Percentiles rank a stretch among this genome's conserved stretches.
These are phyloP conservation scores for Carex kokanica DNA, from an alignment of 176 grass and related monocot species.

Conservation along the genomic window DNA sequence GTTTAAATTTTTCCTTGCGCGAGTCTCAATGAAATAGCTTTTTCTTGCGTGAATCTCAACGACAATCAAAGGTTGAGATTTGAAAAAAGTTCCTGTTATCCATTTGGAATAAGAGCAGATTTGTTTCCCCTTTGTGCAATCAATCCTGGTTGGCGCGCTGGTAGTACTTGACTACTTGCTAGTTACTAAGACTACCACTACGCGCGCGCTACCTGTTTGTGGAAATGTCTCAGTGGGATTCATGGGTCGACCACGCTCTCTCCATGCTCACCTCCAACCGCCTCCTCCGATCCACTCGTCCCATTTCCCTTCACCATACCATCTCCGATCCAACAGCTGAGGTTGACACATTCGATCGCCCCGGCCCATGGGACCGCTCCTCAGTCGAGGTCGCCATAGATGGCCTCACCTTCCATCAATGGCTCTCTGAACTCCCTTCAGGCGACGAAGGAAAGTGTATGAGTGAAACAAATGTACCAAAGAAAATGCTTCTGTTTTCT, in stretches of 20 bases:
- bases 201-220: constrained; percentile 14
- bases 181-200: too few species aligned
- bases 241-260: constrained; percentile 47
- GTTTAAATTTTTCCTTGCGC: too few species aligned
- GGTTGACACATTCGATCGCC: constrained; percentile 32
- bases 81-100: too few species aligned
- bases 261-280: constrained; percentile 44
- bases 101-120: too few species aligned
- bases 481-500: constrained; percentile 72
- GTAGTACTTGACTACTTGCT: too few species aligned
- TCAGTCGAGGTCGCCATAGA: constrained; percentile 60
- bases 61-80: too few species aligned
- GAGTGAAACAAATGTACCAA: constrained; percentile 12
- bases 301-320: constrained; percentile 37
- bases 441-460: constrained; percentile 30
- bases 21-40: too few species aligned
- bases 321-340: neutral
- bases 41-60: too few species aligned
- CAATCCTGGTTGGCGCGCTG: neutral
- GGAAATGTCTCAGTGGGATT: constrained; percentile 64
- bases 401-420: constrained; percentile 46
- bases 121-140: too few species aligned
- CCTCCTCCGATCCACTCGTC: constrained; percentile 57
- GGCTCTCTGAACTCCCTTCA: constrained; percentile 67
- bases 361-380: constrained; percentile 58